Conservation (phyloP, 2,329 filamentous ascomycete species). For the Rhytidhysteron rufulum region DNA sequence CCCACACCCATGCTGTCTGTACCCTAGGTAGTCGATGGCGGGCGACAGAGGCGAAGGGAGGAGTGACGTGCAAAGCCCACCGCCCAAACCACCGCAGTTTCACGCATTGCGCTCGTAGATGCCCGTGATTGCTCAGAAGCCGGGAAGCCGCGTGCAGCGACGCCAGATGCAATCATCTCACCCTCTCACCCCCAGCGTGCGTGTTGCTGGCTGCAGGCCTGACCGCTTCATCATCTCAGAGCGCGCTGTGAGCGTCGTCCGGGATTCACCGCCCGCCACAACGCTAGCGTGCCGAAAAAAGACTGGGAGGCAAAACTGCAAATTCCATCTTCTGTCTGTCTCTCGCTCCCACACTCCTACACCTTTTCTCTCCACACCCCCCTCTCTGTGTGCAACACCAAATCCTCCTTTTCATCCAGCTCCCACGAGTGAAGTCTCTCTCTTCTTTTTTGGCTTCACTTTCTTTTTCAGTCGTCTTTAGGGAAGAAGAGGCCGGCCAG, state of each 20-base stretch:
- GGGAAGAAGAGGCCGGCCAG: conserved; percentile 33
- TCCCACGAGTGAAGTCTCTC: conserved; percentile 30
- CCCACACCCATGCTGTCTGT: conserved; percentile 7
- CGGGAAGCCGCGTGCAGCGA: too few relatives aligned
- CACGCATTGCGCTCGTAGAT: neutral
- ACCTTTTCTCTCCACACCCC: conserved; percentile 19
- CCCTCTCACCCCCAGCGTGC: too few relatives aligned
- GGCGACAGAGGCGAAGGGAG: too few relatives aligned
- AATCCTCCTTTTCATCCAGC: conserved; percentile 21
- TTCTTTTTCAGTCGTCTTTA: conserved; percentile 36
- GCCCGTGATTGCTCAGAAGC: neutral
- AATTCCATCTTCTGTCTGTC: conserved; percentile 6
- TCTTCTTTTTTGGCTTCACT: conserved; percentile 39
- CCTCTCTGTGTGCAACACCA: conserved; percentile 27
- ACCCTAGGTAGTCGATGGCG: conserved; percentile 2
- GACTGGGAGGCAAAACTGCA: conserved; percentile 2
- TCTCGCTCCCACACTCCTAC: conserved; percentile 17
- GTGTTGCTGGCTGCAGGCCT: too few relatives aligned
- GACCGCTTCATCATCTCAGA: too few relatives aligned
- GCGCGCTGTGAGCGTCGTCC: too few relatives aligned
- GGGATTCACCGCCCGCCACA: conserved; percentile 1
- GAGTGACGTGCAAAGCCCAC: conserved; percentile 6
- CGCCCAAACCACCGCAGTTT: neutral
- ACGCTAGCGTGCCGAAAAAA: neutral
- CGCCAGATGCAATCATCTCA: too few relatives aligned